Evolutionary conservation across 352 stramenopile species (phyloP).

Genomic region (Phytophthora fragariae): DNA sequence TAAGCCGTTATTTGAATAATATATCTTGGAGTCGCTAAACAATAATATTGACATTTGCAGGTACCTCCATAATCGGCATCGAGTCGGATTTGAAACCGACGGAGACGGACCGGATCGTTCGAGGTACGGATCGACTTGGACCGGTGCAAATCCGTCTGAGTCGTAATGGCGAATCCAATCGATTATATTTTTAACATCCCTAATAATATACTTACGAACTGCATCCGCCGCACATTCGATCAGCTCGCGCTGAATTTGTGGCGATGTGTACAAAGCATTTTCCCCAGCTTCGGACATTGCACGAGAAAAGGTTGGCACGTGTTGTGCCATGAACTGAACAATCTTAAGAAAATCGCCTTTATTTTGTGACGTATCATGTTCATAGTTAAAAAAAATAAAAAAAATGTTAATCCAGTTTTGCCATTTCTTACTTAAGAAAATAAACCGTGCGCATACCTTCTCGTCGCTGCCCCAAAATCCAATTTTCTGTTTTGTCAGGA

Average conservation of each 20-base stretch:
- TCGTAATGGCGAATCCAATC: too few species aligned
- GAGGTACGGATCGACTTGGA: too few species aligned
- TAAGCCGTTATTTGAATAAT: too few species aligned
- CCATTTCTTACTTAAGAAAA: not conserved
- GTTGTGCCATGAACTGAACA: not conserved
- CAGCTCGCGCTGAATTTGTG: not conserved
- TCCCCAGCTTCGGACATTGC: not conserved
- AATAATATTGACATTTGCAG: too few species aligned
- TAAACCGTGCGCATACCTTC: not conserved
- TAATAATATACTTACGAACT: not conserved
- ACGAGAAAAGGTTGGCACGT: not conserved
- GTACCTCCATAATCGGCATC: too few species aligned
- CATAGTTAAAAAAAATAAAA: not conserved
- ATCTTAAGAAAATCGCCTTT: not conserved
- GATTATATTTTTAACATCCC: too few species aligned
- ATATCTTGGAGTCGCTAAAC: too few species aligned
- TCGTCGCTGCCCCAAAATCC: not conserved
- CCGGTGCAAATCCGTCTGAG: too few species aligned
- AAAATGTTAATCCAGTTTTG: not conserved
- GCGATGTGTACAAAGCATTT: not conserved
- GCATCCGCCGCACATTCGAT: not conserved
- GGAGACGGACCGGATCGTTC: too few species aligned
- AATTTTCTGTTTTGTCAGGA: too few species aligned
- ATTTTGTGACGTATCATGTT: not conserved
- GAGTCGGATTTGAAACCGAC: too few species aligned